phyloP scores from a whole-genome alignment of 768 basidiomycete species.

The Suillus clintonianus region DNA sequence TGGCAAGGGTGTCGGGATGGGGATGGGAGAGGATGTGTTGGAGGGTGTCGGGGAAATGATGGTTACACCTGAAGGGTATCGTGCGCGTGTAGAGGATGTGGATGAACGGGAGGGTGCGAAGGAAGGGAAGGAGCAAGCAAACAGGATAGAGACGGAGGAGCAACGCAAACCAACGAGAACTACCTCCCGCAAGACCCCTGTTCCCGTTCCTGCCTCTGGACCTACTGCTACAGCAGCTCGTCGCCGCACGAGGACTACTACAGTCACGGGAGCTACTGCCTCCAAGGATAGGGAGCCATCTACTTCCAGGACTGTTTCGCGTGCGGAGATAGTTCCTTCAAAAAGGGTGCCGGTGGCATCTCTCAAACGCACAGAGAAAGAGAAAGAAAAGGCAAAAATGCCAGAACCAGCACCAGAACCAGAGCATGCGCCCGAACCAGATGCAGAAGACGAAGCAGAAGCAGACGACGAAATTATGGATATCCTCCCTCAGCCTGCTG shows the following conservation, averaged over 20 bases:
- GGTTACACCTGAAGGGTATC: slow-evolving; percentile 28
- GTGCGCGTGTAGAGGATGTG: slow-evolving; percentile 10
- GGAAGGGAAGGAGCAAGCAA: slow-evolving; percentile 1
- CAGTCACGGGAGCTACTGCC: neutral
- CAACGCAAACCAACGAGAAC: neutral
- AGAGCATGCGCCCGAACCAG: neutral
- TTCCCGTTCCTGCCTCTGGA: neutral
- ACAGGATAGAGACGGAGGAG: slow-evolving; percentile 8
- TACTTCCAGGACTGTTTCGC: neutral
- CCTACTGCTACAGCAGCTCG: slow-evolving; percentile 13
- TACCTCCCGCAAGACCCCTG: neutral
- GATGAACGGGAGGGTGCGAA: slow-evolving; percentile 3
- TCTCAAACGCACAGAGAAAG: slow-evolving; percentile 3
- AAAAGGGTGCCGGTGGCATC: slow-evolving; percentile 4
- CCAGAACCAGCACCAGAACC: slow-evolving; percentile 1
- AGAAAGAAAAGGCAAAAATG: slow-evolving; percentile 6
- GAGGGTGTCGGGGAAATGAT: slow-evolving; percentile 34
- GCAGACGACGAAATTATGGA: neutral
- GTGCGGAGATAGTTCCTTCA: neutral
- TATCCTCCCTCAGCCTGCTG: neutral
- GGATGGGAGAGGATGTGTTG: slow-evolving; percentile 20
- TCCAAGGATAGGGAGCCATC: neutral
- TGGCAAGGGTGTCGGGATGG: slow-evolving; percentile 23
- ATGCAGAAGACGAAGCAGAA: neutral
- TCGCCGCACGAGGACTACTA: slow-evolving; percentile 24